Evolutionary conservation across 1,284 basidiomycete species (phyloP).

Genomic region (Ceratobasidium papillatum): DNA sequence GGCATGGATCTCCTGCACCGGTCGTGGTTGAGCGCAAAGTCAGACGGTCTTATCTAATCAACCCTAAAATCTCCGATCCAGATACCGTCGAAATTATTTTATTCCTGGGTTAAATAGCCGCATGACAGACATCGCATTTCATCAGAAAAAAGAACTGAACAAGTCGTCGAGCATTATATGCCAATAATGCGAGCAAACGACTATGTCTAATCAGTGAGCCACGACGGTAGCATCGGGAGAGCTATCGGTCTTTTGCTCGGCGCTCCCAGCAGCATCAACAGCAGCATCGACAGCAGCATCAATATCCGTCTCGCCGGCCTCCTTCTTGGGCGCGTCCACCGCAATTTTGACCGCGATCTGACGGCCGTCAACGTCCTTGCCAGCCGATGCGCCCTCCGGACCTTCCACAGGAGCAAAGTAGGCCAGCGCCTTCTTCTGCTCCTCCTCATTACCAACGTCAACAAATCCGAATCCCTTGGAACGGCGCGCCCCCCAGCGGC

Average conservation of each 20-base stretch:
- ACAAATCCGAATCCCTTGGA: slow-evolving; percentile 96
- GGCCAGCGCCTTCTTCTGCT: slow-evolving; percentile 86
- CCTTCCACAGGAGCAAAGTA: slow-evolving; percentile 38
- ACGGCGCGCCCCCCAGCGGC: slow-evolving; percentile 81
- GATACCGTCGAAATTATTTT: slow-evolving; percentile 24
- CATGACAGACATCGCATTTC: slow-evolving; percentile 41
- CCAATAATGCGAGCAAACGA: slow-evolving; percentile 6
- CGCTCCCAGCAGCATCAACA: slow-evolving; percentile 44
- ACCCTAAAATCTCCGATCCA: slow-evolving; percentile 20
- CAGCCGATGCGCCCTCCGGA: slow-evolving; percentile 49
- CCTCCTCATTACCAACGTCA: slow-evolving; percentile 82
- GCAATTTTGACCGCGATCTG: slow-evolving; percentile 88
- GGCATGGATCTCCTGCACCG: slow-evolving; percentile 3
- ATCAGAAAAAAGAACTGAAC: slow-evolving; percentile 30
- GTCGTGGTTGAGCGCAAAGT: slow-evolving; percentile 23
- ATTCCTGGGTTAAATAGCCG: slow-evolving; percentile 37
- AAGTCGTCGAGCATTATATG: slow-evolving; percentile 1
- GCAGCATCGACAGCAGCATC: no score
- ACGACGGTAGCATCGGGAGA: slow-evolving; percentile 36
- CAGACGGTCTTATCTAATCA: slow-evolving; percentile 15
- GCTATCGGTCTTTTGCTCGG: slow-evolving; percentile 42
- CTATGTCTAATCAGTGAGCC: slow-evolving; percentile 26
- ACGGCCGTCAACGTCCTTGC: slow-evolving; percentile 77
- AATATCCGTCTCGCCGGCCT: slow-evolving; percentile 51
- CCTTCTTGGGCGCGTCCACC: slow-evolving; percentile 63